phyloP scores from a whole-genome alignment of 2,329 filamentous ascomycete species.

The Polytolypa hystricis region DNA sequence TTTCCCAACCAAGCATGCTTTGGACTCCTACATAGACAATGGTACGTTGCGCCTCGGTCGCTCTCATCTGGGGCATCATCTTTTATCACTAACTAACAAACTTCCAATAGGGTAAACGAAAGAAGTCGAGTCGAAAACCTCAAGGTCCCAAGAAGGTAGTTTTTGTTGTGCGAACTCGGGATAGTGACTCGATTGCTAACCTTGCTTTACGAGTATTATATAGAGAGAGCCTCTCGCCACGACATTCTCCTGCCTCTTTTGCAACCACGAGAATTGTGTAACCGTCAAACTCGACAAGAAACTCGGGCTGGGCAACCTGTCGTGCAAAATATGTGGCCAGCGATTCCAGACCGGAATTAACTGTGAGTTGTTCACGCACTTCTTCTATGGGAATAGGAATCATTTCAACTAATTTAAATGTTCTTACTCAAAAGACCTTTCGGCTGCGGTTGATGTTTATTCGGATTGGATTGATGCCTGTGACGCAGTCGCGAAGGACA shows the following conservation, averaged over 20 bases:
- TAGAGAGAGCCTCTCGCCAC: constrained; percentile 45
- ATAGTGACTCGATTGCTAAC: constrained; percentile 2
- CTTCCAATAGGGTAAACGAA: constrained; percentile 90
- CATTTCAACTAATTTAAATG: constrained; percentile 9
- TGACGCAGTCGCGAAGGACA: constrained; percentile 57
- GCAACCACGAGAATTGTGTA: constrained; percentile 92
- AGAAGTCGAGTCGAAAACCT: constrained; percentile 71
- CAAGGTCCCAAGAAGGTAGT: constrained; percentile 72
- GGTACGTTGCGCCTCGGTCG: no score
- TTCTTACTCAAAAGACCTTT: constrained; percentile 61
- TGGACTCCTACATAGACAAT: no score
- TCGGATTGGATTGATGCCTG: constrained; percentile 98
- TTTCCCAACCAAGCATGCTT: no score
- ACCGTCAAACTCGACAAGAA: constrained; percentile 92
- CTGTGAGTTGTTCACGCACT: constrained; percentile 52
- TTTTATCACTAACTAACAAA: no score
- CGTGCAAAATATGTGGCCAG: constrained; percentile 89
- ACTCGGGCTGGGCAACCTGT: constrained; percentile 67
- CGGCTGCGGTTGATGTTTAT: constrained; percentile 87
- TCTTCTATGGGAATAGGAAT: constrained; percentile 8
- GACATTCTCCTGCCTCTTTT: constrained; percentile 94
- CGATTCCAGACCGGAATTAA: constrained; percentile 88
- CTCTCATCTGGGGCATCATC: no score
- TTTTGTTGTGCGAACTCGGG: no score
- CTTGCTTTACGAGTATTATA: no score